Conservation (phyloP, 1,284 basidiomycete species). For the Cutaneotrichosporon dermatis region DNA sequence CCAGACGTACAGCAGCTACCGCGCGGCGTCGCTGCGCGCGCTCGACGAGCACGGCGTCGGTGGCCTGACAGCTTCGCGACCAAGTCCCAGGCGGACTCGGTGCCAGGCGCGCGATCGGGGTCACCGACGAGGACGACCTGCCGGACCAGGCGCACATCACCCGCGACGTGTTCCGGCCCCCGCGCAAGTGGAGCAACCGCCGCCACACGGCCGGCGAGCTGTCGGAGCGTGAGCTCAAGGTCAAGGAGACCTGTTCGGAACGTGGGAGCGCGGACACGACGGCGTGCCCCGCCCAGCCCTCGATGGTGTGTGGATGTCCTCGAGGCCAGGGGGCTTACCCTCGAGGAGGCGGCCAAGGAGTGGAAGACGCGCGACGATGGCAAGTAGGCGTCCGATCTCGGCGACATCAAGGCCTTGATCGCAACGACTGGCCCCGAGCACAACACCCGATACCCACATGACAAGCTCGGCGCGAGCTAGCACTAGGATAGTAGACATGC, state of each 20-base stretch:
- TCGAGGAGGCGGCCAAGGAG: slow-evolving; percentile 25
- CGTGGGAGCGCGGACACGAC: slow-evolving; percentile 34
- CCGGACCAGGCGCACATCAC: slow-evolving; percentile 4
- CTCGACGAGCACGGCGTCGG: slow-evolving; percentile 6
- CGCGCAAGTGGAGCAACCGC: slow-evolving; percentile 4
- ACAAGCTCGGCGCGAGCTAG: neutral
- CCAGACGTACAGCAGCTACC: slow-evolving; percentile 12
- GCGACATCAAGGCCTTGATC: too few relatives aligned
- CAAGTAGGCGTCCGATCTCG: too few relatives aligned
- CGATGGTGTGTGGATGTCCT: slow-evolving; percentile 40
- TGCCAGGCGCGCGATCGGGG: slow-evolving; percentile 6
- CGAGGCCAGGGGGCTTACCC: slow-evolving; percentile 26
- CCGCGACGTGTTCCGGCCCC: slow-evolving; percentile 10
- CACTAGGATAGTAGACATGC: slow-evolving; percentile 1
- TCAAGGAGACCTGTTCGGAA: slow-evolving; percentile 44
- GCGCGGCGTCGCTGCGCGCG: neutral
- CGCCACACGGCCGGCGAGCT: slow-evolving; percentile 6
- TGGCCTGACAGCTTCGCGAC: slow-evolving; percentile 17
- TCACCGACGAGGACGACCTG: neutral
- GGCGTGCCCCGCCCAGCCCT: slow-evolving; percentile 26
- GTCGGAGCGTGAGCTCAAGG: slow-evolving; percentile 33
- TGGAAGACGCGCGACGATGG: slow-evolving; percentile 27
- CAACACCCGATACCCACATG: neutral
- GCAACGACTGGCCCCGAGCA: too few relatives aligned
- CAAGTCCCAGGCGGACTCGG: slow-evolving; percentile 9